Percentiles rank a stretch among this genome's conserved stretches.
Evolutionary conservation across 305 asterid genomes (phyloP).

Genomic region (Solanum chacoense): DNA sequence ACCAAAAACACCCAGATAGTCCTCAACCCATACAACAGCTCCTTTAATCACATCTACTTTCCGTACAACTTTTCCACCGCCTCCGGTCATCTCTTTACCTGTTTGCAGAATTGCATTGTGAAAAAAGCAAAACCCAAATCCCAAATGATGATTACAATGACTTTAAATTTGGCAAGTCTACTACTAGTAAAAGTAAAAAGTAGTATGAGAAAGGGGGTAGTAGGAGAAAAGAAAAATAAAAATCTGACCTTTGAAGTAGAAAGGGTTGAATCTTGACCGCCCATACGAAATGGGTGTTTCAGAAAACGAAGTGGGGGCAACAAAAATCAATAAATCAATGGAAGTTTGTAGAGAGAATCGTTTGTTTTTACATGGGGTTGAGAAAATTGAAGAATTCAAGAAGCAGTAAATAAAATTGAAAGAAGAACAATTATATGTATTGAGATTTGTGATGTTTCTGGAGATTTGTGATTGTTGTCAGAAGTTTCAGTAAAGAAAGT

Average conservation of each 20-base stretch:
- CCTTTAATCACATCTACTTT: neutral
- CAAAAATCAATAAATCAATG: neutral
- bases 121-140: neutral
- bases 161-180: neutral
- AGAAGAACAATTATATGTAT: constrained; percentile 3
- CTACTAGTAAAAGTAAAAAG: neutral
- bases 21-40: neutral
- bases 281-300: neutral
- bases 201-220: neutral
- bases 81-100: constrained; percentile 6
- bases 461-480: constrained; percentile 1
- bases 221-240: neutral
- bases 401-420: neutral
- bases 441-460: constrained; percentile 5
- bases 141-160: neutral
- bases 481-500: neutral
- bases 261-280: constrained; percentile 15
- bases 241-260: neutral
- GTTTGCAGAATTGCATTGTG: constrained; percentile 30
- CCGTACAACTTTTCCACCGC: neutral
- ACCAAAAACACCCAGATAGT: neutral
- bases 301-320: neutral
- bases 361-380: neutral
- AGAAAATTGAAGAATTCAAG: neutral
- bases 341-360: neutral